A percentile compares a stretch with the other conserved stretches of the same genome.
Evolutionary conservation across 768 basidiomycete species (phyloP).

Genomic region (Chalciporus pseudorubinellus): DNA sequence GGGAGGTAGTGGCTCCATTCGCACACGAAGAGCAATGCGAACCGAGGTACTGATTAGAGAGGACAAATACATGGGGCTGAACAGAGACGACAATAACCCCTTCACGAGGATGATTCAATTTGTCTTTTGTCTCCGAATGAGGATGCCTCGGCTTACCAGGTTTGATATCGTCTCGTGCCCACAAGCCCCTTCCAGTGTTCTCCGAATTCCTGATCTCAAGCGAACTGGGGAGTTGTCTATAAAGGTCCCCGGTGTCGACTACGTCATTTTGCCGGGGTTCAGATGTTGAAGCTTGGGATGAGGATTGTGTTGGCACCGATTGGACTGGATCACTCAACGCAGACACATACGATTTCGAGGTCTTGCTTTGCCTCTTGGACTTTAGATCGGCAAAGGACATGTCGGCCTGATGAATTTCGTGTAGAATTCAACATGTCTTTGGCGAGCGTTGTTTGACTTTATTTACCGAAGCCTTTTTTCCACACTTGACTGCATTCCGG

Average conservation of each 20-base stretch:
- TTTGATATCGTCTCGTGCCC: conserved; percentile 34
- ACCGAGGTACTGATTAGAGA: conserved; percentile 62
- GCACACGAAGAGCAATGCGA: conserved; percentile 72
- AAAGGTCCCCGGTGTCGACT: conserved; percentile 12
- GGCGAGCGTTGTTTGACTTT: too few relatives aligned
- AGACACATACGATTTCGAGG: conserved; percentile 36
- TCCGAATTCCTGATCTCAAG: conserved; percentile 40
- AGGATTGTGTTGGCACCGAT: conserved; percentile 24
- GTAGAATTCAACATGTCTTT: too few relatives aligned
- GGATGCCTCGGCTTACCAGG: conserved; percentile 34
- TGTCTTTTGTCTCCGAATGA: background rate
- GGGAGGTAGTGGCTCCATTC: conserved; percentile 32
- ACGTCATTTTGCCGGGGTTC: background rate
- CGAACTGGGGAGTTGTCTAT: conserved; percentile 36
- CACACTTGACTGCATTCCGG: too few relatives aligned
- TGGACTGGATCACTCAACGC: conserved; percentile 22
- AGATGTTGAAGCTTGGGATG: conserved; percentile 17
- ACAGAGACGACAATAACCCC: conserved; percentile 58
- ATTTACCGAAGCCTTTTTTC: too few relatives aligned
- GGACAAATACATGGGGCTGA: conserved; percentile 58
- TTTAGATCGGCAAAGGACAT: conserved; percentile 40
- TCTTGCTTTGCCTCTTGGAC: conserved; percentile 29
- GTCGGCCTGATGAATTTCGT: too few relatives aligned
- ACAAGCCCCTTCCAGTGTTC: conserved; percentile 46
- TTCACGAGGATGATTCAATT: conserved; percentile 25